Evolutionary conservation across 1,284 basidiomycete species (phyloP).

Genomic region (Moesziomyces sp.): DNA sequence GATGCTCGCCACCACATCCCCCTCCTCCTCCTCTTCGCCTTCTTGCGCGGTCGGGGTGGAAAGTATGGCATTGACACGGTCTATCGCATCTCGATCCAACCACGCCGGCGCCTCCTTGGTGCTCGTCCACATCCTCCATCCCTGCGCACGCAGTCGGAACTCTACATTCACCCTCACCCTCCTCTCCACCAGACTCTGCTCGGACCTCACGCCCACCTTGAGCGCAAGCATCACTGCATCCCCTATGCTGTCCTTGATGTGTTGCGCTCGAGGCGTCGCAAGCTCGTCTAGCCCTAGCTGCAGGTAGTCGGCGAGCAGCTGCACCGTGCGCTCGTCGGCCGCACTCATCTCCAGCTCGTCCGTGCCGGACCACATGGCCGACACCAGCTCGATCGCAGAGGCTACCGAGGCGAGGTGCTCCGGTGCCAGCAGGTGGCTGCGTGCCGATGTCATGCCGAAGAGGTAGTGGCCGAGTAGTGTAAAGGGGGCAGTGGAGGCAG

Average conservation of each 20-base stretch:
- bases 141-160: conserved; percentile 9
- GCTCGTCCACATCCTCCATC: conserved; percentile 20
- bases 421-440: conserved; percentile 24
- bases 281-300: conserved; percentile 29
- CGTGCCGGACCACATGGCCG: conserved; percentile 50
- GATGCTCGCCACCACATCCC: conserved; percentile 10
- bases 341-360: conserved; percentile 27
- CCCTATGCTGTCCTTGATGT: conserved; percentile 29
- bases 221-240: conserved; percentile 30
- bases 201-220: conserved; percentile 13
- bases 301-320: conserved; percentile 28
- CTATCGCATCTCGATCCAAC: conserved; percentile 20
- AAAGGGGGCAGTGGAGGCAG: too few relatives aligned
- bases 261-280: conserved; percentile 3
- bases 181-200: background rate
- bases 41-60: background rate
- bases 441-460: too few relatives aligned
- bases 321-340: conserved; percentile 11
- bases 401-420: conserved; percentile 27
- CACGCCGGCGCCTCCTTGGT: conserved; percentile 26
- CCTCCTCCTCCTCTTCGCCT: conserved; percentile 7
- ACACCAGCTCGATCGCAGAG: conserved; percentile 40
- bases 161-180: conserved; percentile 24
- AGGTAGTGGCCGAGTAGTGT: too few relatives aligned
- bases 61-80: conserved; percentile 19